Conservation (phyloP, 768 basidiomycete species). For the Lactarius hatsudake region DNA sequence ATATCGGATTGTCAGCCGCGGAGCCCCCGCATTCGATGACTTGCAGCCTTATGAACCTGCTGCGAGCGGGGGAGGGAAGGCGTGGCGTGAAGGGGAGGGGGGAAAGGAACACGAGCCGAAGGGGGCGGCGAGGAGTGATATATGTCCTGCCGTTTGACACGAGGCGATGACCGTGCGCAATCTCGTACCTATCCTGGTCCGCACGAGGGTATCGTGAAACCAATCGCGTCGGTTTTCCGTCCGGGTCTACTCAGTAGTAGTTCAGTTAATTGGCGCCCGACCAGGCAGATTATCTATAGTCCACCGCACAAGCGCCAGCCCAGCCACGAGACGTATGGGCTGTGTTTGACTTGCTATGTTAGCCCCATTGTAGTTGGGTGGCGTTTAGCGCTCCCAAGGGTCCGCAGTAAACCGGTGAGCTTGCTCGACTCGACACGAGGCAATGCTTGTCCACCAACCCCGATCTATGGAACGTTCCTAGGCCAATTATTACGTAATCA, state of each 20-base stretch:
- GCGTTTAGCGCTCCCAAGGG: background rate
- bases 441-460: background rate
- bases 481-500: background rate
- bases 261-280: constrained; percentile 22
- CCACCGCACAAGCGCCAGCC: background rate
- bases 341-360: constrained; percentile 5
- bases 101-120: constrained; percentile 4
- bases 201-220: constrained; percentile 6
- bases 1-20: constrained; percentile 22
- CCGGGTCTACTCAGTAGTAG: constrained; percentile 4
- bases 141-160: constrained; percentile 27
- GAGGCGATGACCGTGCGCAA: constrained; percentile 27
- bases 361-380: background rate
- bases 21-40: constrained; percentile 22
- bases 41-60: constrained; percentile 28
- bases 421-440: constrained; percentile 14
- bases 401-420: background rate
- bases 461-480: constrained; percentile 18
- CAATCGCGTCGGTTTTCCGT: constrained; percentile 18
- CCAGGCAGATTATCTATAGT: constrained; percentile 21
- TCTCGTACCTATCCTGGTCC: constrained; percentile 21
- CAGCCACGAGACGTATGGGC: constrained; percentile 4
- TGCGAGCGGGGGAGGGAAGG: constrained; percentile 12
- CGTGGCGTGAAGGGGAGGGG: constrained; percentile 13
- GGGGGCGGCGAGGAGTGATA: constrained; percentile 10